These are phyloP conservation scores for Monosporascus sp. DNA, from an alignment of 2,329 filamentous ascomycete species.

Conservation along the genomic window DNA sequence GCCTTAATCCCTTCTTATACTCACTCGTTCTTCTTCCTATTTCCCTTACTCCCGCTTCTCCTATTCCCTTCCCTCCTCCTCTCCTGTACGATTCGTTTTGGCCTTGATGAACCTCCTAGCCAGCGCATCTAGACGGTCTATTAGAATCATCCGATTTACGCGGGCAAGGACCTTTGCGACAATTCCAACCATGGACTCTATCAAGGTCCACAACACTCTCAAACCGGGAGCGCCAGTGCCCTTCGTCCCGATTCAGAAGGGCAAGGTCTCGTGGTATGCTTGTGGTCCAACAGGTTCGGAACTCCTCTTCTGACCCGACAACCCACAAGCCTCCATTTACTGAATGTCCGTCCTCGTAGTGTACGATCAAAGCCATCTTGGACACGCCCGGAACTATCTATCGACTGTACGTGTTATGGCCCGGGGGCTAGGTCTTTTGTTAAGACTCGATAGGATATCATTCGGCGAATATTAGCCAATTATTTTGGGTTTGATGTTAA, in stretches of 20 bases:
- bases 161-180: slow-evolving; percentile 29
- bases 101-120: slow-evolving; percentile 29
- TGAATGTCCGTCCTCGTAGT: slow-evolving; percentile 30
- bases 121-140: slow-evolving; percentile 20
- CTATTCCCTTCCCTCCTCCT: slow-evolving; percentile 8
- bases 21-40: slow-evolving; percentile 1
- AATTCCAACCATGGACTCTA: slow-evolving; percentile 42
- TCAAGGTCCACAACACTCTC: slow-evolving; percentile 78
- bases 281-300: slow-evolving; percentile 67
- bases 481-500: slow-evolving; percentile 79
- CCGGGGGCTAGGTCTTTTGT: neutral
- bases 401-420: slow-evolving; percentile 45
- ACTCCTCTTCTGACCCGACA: neutral
- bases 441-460: slow-evolving; percentile 53
- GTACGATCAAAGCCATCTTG: slow-evolving; percentile 70
- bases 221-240: slow-evolving; percentile 65
- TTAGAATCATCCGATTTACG: slow-evolving; percentile 23
- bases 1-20: neutral
- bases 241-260: slow-evolving; percentile 67
- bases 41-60: slow-evolving; percentile 13
- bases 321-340: neutral
- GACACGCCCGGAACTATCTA: slow-evolving; percentile 86
- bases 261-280: slow-evolving; percentile 78
- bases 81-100: slow-evolving; percentile 1
- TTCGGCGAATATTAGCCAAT: slow-evolving; percentile 74